These are phyloP conservation scores for Tinospora cordifolia DNA, from an alignment of 164 flowering plant species.

Conservation along the genomic window DNA sequence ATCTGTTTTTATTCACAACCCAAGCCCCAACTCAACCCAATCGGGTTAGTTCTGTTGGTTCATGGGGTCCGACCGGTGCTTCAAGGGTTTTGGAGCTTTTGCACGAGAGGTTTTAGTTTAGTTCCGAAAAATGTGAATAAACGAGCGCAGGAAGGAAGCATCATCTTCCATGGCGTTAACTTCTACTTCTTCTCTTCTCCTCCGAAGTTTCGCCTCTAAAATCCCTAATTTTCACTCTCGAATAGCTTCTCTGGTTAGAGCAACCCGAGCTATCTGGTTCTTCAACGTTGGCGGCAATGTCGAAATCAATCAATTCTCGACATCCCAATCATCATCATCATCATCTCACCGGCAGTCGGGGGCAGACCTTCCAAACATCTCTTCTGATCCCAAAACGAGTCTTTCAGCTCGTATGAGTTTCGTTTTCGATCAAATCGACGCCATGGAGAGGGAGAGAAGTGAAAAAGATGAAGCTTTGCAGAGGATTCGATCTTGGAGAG, in stretches of 20 bases:
- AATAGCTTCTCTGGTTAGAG: conserved; percentile 3
- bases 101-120: background rate
- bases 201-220: conserved; percentile 17
- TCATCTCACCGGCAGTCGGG: conserved; percentile 8
- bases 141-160: background rate
- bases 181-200: conserved; percentile 33
- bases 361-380: conserved; percentile 25
- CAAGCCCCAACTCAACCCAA: no score
- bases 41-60: no score
- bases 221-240: conserved; percentile 11
- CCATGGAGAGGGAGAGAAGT: conserved; percentile 52
- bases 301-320: conserved; percentile 24
- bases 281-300: background rate
- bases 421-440: conserved; percentile 91
- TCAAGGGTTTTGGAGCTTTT: background rate
- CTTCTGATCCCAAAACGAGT: conserved; percentile 27
- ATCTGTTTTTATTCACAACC: no score
- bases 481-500: conserved; percentile 78
- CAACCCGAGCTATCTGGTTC: conserved; percentile 4
- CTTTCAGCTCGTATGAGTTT: conserved; percentile 90
- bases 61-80: no score
- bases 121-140: background rate
- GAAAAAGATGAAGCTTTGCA: conserved; percentile 75
- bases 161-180: conserved; percentile 26
- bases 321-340: conserved; percentile 16